phyloP scores from a whole-genome alignment of 192 early-diverging fungal genomes.

The Rhizoclosmatium sp. region DNA sequence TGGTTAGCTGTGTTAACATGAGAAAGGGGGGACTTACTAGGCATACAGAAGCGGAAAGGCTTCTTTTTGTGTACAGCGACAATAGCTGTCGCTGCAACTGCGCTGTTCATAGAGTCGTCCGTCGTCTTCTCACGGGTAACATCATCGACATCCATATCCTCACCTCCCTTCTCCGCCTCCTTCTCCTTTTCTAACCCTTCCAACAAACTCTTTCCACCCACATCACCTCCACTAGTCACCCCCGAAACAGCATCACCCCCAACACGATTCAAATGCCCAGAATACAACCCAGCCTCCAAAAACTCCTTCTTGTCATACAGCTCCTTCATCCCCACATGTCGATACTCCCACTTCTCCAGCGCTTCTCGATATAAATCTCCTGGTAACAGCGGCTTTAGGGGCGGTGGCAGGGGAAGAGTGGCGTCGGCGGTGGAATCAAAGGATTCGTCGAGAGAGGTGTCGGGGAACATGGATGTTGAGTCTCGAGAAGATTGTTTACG shows the following conservation, averaged over 20 bases:
- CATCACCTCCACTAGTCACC: neutral
- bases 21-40: conserved; percentile 15
- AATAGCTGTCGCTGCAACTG: neutral
- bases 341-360: conserved; percentile 37
- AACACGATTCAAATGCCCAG: conserved; percentile 41
- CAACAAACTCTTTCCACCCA: neutral
- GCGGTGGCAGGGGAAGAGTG: neutral
- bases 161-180: neutral
- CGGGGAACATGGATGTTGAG: neutral
- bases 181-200: conserved; percentile 15
- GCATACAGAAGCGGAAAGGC: conserved; percentile 63
- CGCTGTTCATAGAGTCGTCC: neutral
- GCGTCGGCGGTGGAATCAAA: neutral
- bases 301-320: conserved; percentile 59
- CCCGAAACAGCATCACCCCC: neutral
- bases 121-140: neutral
- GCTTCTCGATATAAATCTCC: conserved; percentile 40
- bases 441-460: neutral
- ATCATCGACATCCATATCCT: neutral
- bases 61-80: conserved; percentile 4
- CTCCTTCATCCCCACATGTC: conserved; percentile 29
- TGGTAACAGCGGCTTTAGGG: neutral
- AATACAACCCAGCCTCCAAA: conserved; percentile 62
- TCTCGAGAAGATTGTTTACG: neutral
- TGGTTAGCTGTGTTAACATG: no score